Percentiles rank a stretch among this genome's conserved stretches.
phyloP scores from a whole-genome alignment of 2,329 filamentous ascomycete genomes.

The Triangularia setosa region DNA sequence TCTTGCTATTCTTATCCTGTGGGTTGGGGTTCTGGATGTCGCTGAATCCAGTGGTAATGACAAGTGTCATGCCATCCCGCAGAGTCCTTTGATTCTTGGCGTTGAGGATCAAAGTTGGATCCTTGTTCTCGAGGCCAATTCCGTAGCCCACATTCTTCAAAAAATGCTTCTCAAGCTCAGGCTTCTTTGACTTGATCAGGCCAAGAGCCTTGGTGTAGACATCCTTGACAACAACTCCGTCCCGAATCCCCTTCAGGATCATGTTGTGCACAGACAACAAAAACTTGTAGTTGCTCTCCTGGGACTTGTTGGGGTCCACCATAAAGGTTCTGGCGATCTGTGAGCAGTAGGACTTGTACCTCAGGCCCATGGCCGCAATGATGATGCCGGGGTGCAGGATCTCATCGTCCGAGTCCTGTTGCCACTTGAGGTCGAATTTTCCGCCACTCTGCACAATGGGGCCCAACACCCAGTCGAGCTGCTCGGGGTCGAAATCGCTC shows the following conservation, averaged over 20 bases:
- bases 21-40: conserved; percentile 84
- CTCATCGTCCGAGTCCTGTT: conserved; percentile 73
- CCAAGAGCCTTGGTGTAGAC: conserved; percentile 83
- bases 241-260: conserved; percentile 86
- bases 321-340: conserved; percentile 90
- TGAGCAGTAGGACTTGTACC: conserved; percentile 95
- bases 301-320: conserved; percentile 93
- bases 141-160: conserved; percentile 87
- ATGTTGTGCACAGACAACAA: conserved; percentile 78
- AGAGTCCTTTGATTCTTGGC: conserved; percentile 78
- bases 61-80: conserved; percentile 96
- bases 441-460: conserved; percentile 93
- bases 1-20: conserved; percentile 84
- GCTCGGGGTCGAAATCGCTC: conserved; percentile 76
- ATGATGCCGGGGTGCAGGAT: conserved; percentile 88
- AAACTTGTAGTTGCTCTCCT: conserved; percentile 91
- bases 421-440: conserved; percentile 85
- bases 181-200: conserved; percentile 83
- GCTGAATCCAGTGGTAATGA: conserved; percentile 82
- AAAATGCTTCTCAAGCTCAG: conserved; percentile 92
- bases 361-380: conserved; percentile 82
- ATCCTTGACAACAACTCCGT: conserved; percentile 82
- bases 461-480: conserved; percentile 91
- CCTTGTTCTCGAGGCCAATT: conserved; percentile 87
- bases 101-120: conserved; percentile 78